Base-by-base conservation (phyloP, 75 land plant genomes). In the Larix kaempferi region DNA sequence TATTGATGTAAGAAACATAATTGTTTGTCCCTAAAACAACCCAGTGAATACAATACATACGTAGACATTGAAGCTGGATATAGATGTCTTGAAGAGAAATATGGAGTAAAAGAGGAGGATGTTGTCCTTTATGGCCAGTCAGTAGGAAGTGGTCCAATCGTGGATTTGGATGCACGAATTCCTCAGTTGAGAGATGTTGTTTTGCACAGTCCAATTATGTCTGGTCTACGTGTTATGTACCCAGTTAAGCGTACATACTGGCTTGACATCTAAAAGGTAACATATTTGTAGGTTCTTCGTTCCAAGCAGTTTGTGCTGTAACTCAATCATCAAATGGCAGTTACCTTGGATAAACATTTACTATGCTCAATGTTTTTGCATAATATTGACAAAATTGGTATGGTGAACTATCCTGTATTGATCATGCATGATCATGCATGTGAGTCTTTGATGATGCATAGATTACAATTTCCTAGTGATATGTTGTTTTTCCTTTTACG, bases 261-360 rank as follows among this genome's bases (percentile, higher is more conserved):
- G 91, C 90, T 90, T 72, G 94, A 91, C 61, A 91, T 91, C 57
- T 91, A 90, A 83, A 91, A 91, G 93, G 93, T 91, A 72, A 16
- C 26, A 26, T 73, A 66, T 39, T 33, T 16, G 26, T 75, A 75
- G 14, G 77, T 17, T 49, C 17, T 74, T 74, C 2, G 21, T 77
- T 77, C 19, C 44, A 63, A 11, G 39, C 54, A 69, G 41, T 69
- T 19, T n/a, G 11, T 37, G 15, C 10, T 35, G 33, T 75, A 57
- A 75, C 15, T 75, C 25, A 26, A 6, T 52, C 29, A 17, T 8
- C 6, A 21, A 17, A 41, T 69, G 73, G 52, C 39, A 41, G 73
- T 35, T 21, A 41, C 41, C 21, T 22, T 69, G 0, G 27, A 75
- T 56, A 49, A 12, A 49, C 8, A 49, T 10, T 49, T 60, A 14